Base-by-base conservation (phyloP, 1,284 basidiomycete genomes). In the Naganishia albida region DNA sequence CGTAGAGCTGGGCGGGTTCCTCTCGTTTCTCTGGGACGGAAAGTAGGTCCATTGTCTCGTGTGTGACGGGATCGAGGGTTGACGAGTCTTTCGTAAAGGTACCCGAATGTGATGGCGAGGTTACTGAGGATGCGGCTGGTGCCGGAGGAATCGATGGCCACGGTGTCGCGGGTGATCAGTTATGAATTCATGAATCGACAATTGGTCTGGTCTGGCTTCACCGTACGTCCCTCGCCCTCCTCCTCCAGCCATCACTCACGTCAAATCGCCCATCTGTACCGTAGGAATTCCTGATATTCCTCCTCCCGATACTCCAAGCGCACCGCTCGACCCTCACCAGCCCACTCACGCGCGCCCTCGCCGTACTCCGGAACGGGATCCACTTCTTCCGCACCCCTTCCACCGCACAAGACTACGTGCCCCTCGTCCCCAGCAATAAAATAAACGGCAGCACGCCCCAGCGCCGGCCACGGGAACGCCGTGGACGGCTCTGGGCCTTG, bases 141-240 rank as follows among this genome's bases (percentile, higher is more conserved):
- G 0, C 90, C 95, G 10, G 84, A 90, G 0, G 84, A 86, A 43
- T 81, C 85, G 54, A 84, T 88, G 38, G 48, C 39, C n/a, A 20
- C 38, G 15, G 83, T 88, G 55, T 87, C 86, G 67, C 85, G 90
- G 16, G 89, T 94, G 73, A 90, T 99, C 57, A 95, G 91, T 72
- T 99, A 98, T 78, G 96, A 99, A 76, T 99, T 94, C 74, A 92
- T 99, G 88, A 98, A 99, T 73, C 88, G 96, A 64, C 96, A 99
- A 79, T 90, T 99, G 83, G 95, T 99, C 62, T 99, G 96, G 96
- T 91, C 95, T 75, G 90, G 93, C 0, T 95, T 99, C 77, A 99
- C 95, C 1, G 93, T 93, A 75, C 69, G 88, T 80, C 7, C 28
- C 39, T 18, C 13, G 28, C 28, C 54, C 40, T 34, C 20, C 63